A percentile compares a stretch with the other conserved stretches of the same genome.
Conservation (phyloP, 1,139 yeast genomes). For the Wickerhamomyces sp. region DNA sequence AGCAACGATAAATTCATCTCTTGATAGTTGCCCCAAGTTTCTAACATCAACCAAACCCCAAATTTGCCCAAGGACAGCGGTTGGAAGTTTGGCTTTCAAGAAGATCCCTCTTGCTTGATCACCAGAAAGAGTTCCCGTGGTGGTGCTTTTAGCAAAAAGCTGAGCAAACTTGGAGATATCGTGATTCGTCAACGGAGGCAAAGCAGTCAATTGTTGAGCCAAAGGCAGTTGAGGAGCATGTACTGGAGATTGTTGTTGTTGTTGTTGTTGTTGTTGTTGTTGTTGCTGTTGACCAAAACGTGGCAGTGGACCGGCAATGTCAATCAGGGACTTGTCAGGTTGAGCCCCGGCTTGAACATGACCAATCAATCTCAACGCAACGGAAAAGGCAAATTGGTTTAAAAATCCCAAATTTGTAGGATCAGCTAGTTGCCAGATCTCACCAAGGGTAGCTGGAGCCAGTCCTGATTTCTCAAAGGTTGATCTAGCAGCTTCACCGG, state of each 20-base stretch:
- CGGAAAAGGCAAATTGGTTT: slow-evolving; percentile 74
- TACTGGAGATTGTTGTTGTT: slow-evolving; percentile 20
- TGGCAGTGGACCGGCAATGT: slow-evolving; percentile 54
- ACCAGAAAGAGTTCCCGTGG: slow-evolving; percentile 59
- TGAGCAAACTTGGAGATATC: slow-evolving; percentile 71
- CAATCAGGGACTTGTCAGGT: slow-evolving; percentile 46
- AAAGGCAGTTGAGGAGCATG: slow-evolving; percentile 15
- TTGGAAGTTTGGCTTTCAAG: slow-evolving; percentile 80
- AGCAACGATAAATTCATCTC: slow-evolving; percentile 79
- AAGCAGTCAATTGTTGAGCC: slow-evolving; percentile 22
- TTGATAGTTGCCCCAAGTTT: slow-evolving; percentile 64
- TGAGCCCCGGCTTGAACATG: slow-evolving; percentile 75
- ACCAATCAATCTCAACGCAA: slow-evolving; percentile 86
- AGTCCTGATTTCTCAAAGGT: slow-evolving; percentile 84
- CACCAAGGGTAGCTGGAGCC: slow-evolving; percentile 74
- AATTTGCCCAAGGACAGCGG: slow-evolving; percentile 71
- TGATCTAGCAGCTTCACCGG: slow-evolving; percentile 87
- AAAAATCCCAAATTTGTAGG: slow-evolving; percentile 78
- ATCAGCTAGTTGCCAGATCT: slow-evolving; percentile 93
- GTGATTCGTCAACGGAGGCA: slow-evolving; percentile 58
- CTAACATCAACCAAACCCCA: slow-evolving; percentile 85
- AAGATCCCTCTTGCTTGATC: slow-evolving; percentile 78
- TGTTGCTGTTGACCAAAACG: slow-evolving; percentile 37
- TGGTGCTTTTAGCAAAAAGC: slow-evolving; percentile 68
- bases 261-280: slow-evolving; percentile 23